Evolutionary conservation across 306 rosid species (phyloP), one percentile per base, ranked within the genome.

Genomic region (Gleditsia sinensis): DNA sequence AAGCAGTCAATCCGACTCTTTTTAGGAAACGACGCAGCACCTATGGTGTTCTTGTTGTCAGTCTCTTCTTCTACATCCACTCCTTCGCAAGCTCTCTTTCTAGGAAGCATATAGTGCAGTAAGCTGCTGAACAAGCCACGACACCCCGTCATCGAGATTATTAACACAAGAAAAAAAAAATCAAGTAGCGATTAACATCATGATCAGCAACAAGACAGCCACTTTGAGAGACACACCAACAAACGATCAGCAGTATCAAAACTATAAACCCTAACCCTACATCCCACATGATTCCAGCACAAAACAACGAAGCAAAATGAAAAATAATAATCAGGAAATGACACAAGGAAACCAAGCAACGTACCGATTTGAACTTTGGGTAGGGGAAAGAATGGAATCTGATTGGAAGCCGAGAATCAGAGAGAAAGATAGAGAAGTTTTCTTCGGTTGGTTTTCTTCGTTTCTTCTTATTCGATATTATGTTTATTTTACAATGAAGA

Each of bases 51-150:
- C 39, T 46, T 37, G 77, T 67, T 82, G 7, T 60, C 82, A 48
- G 62, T 75, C 49, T 81, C 85, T 74, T 58, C 91, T 85, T 71
- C 88, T 79, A 78, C 91, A 81, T 78, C 87, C 88, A 39, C 84
- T 92, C 86, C 96, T 84, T 89, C 91, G 23, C 94, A 28, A 72
- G 83, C 68, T 94, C 98, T 87, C 98, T 89, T 91, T 77, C 82
- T 85, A 39, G 97, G 97, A 91, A 94, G 97, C 98, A 94, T 94
- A 91, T 80, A 91, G 97, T 86, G 82, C 92, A 83, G 86, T 83
- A 78, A 81, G 75, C 93, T 87, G 89, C 91, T 81, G 78, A 79
- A 88, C 23, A 67, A 49, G 55, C 78, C 48, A 84, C 64, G 73
- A 75, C 70, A 89, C 79, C 40, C 39, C 75, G 67, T 49, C 80